Base-by-base conservation (phyloP, 2,329 filamentous ascomycete genomes). In the Daldinia sp. region DNA sequence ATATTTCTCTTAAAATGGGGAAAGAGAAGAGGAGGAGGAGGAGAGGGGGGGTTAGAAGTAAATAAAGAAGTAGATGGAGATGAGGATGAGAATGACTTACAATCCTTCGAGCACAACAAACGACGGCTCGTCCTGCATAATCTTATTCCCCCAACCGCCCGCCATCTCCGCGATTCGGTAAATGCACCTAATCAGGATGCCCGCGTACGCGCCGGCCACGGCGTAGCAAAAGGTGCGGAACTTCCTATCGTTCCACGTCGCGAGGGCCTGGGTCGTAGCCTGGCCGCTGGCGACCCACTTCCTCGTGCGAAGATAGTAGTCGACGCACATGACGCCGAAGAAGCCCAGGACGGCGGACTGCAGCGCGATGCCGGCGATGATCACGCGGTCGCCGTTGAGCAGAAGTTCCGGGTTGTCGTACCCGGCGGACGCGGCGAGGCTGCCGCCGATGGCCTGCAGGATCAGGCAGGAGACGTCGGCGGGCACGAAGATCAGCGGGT, bases 161-260 rank as follows among this genome's bases (percentile, higher is more conserved):
- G 86, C 84, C 87, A 90, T 89, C 76, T 90, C 88, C 1, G 85
- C 86, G 60, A 90, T 86, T 83, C 86, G 83, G 76, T 88, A 88
- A 53, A 87, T 83, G 75, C 86, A 88, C 39, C 86, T 80, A n/a
- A 83, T 79, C 64, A 87, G 73, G 60, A 87, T 83, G 51, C 79
- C 78, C 0, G 72, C 33, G 60, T 84, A 88, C 2, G 86, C 85
- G 4, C 75, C 81, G 0, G 75, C 65, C 2, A 86, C 82, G n/a
- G 81, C 84, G 26, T 74, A 77, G n/a, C 74, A 71, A 72, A 87
- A 87, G 20, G 74, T 67, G 28, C 82, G 74, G 55, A 87, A 85
- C 68, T 78, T 80, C 60, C 65, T 66, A 59, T 84, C 79, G 15
- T 71, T 71, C 84, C 85, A 87, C 28, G 85, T 75, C 3, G 73